These are phyloP conservation scores for Mrakia frigida DNA, from an alignment of 768 basidiomycete species.

Conservation along the genomic window DNA sequence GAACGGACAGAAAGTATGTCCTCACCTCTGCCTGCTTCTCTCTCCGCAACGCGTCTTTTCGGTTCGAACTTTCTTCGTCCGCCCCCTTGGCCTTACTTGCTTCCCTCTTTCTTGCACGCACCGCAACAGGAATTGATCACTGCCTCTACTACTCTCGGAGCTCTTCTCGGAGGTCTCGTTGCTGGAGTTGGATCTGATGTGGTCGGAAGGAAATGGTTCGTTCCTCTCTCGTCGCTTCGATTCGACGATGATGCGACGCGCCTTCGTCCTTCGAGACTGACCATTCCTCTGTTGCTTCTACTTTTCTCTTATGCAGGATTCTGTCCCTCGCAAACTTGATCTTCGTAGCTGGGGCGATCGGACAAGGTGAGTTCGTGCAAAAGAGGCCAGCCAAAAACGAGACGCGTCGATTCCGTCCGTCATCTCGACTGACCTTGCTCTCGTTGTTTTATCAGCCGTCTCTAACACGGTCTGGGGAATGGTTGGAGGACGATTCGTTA, in stretches of 20 bases:
- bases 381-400: neutral
- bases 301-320: slow-evolving; percentile 42
- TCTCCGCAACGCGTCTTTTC: neutral
- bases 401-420: neutral
- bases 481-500: slow-evolving; percentile 69
- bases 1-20: slow-evolving; percentile 54
- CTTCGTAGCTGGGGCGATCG: slow-evolving; percentile 71
- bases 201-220: slow-evolving; percentile 56
- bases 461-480: slow-evolving; percentile 62
- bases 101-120: neutral
- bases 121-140: slow-evolving; percentile 72
- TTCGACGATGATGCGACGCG: neutral
- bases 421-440: neutral
- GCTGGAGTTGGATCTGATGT: slow-evolving; percentile 67
- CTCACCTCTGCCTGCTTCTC: neutral
- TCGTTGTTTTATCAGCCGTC: slow-evolving; percentile 35
- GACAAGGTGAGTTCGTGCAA: slow-evolving; percentile 46
- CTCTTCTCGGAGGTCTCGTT: slow-evolving; percentile 63
- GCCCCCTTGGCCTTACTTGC: neutral
- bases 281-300: neutral
- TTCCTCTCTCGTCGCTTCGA: neutral
- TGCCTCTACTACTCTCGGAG: slow-evolving; percentile 70
- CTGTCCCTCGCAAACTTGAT: slow-evolving; percentile 64
- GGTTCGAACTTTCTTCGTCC: neutral
- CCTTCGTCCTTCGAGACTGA: neutral